Conservation (phyloP, 805 yeast genomes). For the Zygoascus biomembranicola region DNA sequence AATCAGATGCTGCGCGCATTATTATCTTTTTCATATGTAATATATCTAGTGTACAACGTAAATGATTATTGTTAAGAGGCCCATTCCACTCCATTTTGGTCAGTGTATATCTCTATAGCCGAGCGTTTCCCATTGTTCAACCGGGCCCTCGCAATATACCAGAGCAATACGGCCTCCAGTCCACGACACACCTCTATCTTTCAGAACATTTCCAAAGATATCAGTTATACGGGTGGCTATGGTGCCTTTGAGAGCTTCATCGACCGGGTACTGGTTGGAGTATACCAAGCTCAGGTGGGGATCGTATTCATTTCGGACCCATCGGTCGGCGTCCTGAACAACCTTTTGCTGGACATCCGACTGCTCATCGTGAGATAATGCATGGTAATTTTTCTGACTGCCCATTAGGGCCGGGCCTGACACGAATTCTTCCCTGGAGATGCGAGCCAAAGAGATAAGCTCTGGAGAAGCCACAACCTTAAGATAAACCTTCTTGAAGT, state of each 20-base stretch:
- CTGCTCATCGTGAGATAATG: conserved; percentile 22
- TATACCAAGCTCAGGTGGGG: conserved; percentile 72
- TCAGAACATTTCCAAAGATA: conserved; percentile 43
- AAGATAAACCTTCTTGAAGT: conserved; percentile 47
- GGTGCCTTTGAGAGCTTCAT: conserved; percentile 55
- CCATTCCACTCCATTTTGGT: neutral
- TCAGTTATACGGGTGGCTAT: conserved; percentile 60
- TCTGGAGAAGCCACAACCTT: conserved; percentile 39
- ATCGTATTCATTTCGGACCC: conserved; percentile 50
- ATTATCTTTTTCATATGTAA: neutral
- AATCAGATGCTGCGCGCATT: conserved; percentile 8
- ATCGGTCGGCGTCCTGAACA: conserved; percentile 41
- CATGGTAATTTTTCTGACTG: conserved; percentile 18
- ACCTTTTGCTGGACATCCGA: conserved; percentile 26
- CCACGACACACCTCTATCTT: conserved; percentile 45
- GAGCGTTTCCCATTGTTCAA: conserved; percentile 56
- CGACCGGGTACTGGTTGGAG: conserved; percentile 55
- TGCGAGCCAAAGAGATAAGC: conserved; percentile 41
- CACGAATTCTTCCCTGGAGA: conserved; percentile 31
- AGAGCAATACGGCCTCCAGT: conserved; percentile 58
- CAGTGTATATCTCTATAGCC: conserved; percentile 35
- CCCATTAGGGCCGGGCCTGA: conserved; percentile 17
- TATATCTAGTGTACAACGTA: neutral
- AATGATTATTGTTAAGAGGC: neutral
- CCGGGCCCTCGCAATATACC: conserved; percentile 65